These are phyloP conservation scores for Leptodermis oblonga DNA, from an alignment of 257 asterid genomes.

Conservation along the genomic window DNA sequence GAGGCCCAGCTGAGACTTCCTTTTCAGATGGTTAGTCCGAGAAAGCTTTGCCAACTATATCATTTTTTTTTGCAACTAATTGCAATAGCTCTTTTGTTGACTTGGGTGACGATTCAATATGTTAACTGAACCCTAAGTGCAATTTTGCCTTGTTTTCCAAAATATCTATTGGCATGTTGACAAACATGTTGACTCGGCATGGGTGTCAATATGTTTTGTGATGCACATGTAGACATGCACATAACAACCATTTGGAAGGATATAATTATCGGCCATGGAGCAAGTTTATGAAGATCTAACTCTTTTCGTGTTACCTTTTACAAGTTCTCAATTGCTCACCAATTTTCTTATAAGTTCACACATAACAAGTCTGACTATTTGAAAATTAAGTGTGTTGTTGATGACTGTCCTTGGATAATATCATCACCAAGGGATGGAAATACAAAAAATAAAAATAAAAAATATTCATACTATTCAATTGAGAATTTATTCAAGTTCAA, in stretches of 20 bases:
- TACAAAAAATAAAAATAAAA: neutral
- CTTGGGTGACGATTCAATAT: no score
- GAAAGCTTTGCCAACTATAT: conserved; percentile 12
- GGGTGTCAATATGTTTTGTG: no score
- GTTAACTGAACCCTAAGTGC: no score
- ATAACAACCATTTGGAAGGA: no score
- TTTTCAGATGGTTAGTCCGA: conserved; percentile 21
- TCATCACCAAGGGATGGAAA: neutral
- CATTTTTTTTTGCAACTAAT: no score
- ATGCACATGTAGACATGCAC: no score
- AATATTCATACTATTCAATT: conserved; percentile 1
- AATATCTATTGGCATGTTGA: no score
- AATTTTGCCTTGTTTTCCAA: no score
- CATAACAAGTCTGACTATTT: conserved; percentile 19
- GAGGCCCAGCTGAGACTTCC: conserved; percentile 44
- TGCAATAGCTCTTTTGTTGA: no score
- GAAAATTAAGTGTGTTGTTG: conserved; percentile 11
- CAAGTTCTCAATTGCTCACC: conserved; percentile 13
- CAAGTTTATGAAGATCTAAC: conserved; percentile 11
- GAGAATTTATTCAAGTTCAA: neutral
- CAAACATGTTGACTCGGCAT: no score
- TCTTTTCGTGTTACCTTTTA: conserved; percentile 5
- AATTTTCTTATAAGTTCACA: conserved; percentile 9
- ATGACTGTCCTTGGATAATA: conserved; percentile 12
- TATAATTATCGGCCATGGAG: neutral